These are phyloP conservation scores for Pyricularia grisea DNA, from an alignment of 2,329 filamentous ascomycete genomes.

Conservation along the genomic window DNA sequence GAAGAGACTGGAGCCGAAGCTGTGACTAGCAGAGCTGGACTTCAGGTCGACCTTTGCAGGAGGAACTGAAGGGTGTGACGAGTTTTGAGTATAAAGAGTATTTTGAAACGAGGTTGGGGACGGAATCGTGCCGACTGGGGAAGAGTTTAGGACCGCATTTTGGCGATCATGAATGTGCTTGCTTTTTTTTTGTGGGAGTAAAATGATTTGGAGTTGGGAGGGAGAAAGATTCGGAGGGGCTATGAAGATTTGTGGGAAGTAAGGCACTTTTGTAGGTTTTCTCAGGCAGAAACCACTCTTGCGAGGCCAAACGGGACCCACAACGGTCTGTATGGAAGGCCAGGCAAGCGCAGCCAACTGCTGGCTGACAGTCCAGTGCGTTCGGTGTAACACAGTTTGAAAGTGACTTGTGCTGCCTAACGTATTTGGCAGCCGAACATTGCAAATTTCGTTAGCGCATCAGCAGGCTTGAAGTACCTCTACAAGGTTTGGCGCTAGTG, in stretches of 20 bases:
- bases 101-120: slow-evolving; percentile 27
- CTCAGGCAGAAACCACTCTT: slow-evolving; percentile 32
- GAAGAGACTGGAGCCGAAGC: slow-evolving; percentile 48
- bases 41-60: slow-evolving; percentile 56
- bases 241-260: slow-evolving; percentile 13
- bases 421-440: neutral
- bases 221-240: slow-evolving; percentile 17
- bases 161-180: slow-evolving; percentile 20
- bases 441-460: neutral
- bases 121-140: slow-evolving; percentile 42
- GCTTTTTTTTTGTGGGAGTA: slow-evolving; percentile 21
- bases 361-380: neutral
- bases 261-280: slow-evolving; percentile 30
- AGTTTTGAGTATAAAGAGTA: slow-evolving; percentile 35
- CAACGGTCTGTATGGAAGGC: neutral
- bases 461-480: neutral
- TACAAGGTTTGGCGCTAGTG: neutral
- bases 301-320: slow-evolving; percentile 4
- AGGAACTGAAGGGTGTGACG: slow-evolving; percentile 35
- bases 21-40: slow-evolving; percentile 49
- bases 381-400: neutral
- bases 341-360: neutral
- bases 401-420: neutral
- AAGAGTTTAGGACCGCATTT: slow-evolving; percentile 51
- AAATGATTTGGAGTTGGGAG: slow-evolving; percentile 24